Base-by-base conservation (phyloP, 2,329 filamentous ascomycete genomes). In the Monilinia vaccinii-corymbosi region DNA sequence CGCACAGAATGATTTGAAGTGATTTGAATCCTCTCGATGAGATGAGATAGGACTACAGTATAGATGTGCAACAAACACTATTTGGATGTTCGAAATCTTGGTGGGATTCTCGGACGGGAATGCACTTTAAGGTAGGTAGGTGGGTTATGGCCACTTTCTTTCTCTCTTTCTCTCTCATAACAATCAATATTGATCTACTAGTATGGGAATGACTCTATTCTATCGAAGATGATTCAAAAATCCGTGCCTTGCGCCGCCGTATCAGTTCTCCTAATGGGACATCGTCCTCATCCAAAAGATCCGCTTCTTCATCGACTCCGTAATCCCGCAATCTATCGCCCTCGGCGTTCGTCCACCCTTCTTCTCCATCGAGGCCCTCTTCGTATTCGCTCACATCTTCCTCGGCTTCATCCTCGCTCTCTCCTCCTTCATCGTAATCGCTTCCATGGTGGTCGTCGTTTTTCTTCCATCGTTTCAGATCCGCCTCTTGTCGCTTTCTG, bases 281-380 rank as follows among this genome's bases (percentile, higher is more conserved):
- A 66, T 91, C 84, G 63, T 84, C 81, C 46, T 79, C 77, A 64
- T 80, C 79, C 32, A 71, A 21, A 50, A 80, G 77, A 62, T 91
- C 86, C 0, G 80, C 81, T 16, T 89, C 87, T 68, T 91, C 87
- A 66, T 93, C 89, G 0, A 94, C 88, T 1, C 89, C 89, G 69
- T 86, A 94, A 68, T 94, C 89, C 46, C 81, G 78, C 53, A 94
- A 73, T 38, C 83, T 77, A 69, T 93, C 88, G 1, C 89, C 89
- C 56, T 93, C 88, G 0, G 82, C 79, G 65, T 92, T 93, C 0
- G 79, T 83, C 89, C 89, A 94, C 6, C 76, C 80, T 46, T 79
- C 79, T 67, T 82, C 78, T 6, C 80, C 81, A 64, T 78, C 76
- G 56, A 66, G 67, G 44, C 63, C 72, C 62, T 64, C 69, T 61